Base-by-base conservation (phyloP, 441 rosid genomes). In the Flueggea neowawraea region DNA sequence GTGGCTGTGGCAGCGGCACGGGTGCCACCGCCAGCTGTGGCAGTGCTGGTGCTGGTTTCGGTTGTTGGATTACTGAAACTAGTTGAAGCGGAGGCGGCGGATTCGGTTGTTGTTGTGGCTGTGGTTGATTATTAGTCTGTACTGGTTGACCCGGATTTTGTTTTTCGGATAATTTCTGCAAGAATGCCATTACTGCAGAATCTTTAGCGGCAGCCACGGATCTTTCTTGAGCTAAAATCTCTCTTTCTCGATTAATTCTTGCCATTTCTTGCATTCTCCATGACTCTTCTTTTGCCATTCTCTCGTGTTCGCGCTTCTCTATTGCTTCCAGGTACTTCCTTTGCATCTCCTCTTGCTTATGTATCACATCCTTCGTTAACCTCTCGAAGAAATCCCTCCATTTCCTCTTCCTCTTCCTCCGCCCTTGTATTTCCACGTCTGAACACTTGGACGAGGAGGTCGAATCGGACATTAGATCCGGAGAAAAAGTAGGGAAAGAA, bases 281-380 rank as follows among this genome's bases (percentile, higher is more conserved):
- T 13, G 87, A 72, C 58, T 93, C 96, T 69, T 93, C 98, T 15
- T 82, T 78, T 2, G 60, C 73, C 57, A 81, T 60, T 69, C 91
- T 77, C 31, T 93, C 94, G 5, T 71, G 78, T 50, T 88, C 97
- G 0, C 82, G 71, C 72, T 52, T 83, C 83, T 86, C 97, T 17
- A 88, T 80, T 2, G 82, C 74, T 73, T 93, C 89, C 73, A 90
- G 55, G 69, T 90, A 84, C 52, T 60, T 84, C 53, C 71, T 82
- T 60, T 90, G 98, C 84, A 88, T 67, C 60, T 74, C 83, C 70
- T 90, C 95, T 66, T 93, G 96, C 80, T 78, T 88, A 49, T 82
- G 70, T 41, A 81, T 61, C 65, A 92, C 86, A 52, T 82, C 84
- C 72, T 73, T 80, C 76, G 80, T 80, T 57, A 90, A 60, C 69